These are phyloP conservation scores for Phylloporus arenicola DNA, from an alignment of 768 basidiomycete species.

Conservation along the genomic window DNA sequence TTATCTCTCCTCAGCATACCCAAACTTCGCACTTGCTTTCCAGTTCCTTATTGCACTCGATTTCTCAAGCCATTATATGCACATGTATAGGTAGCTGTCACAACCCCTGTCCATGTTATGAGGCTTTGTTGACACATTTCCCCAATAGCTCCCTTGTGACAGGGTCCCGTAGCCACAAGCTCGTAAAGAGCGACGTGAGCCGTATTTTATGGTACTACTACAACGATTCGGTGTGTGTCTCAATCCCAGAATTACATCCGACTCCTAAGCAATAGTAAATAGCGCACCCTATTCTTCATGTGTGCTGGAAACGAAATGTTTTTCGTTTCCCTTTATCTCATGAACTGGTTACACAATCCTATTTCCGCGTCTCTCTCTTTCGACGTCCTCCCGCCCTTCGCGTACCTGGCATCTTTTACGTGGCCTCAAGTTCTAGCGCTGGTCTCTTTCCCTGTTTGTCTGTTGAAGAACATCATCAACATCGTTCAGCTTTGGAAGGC, in stretches of 20 bases:
- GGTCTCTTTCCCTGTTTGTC: conserved; percentile 60
- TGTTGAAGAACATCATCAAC: conserved; percentile 88
- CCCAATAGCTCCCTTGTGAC: conserved; percentile 80
- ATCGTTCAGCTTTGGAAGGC: conserved; percentile 98
- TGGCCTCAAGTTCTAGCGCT: conserved; percentile 73
- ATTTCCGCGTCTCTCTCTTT: conserved; percentile 36
- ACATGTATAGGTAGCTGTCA: conserved; percentile 87
- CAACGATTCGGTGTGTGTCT: conserved; percentile 72
- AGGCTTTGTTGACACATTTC: conserved; percentile 4
- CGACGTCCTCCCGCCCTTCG: conserved; percentile 16
- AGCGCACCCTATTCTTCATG: conserved; percentile 86
- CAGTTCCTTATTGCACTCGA: conserved; percentile 96
- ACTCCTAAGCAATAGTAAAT: conserved; percentile 1
- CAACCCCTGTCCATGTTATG: too few relatives aligned
- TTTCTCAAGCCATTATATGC: conserved; percentile 98
- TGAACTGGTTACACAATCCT: conserved; percentile 75
- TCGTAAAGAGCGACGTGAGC: conserved; percentile 88
- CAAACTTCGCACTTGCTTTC: conserved; percentile 76
- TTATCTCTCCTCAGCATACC: conserved; percentile 89
- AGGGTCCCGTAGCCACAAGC: conserved; percentile 89
- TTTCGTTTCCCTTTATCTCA: conserved; percentile 91
- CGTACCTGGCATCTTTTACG: conserved; percentile 40
- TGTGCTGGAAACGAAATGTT: conserved; percentile 96
- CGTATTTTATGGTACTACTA: conserved; percentile 91
- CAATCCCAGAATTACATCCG: neutral